Base-by-base conservation (phyloP, 1,284 basidiomycete species). In the Pyrrhoderma lamaoense region DNA sequence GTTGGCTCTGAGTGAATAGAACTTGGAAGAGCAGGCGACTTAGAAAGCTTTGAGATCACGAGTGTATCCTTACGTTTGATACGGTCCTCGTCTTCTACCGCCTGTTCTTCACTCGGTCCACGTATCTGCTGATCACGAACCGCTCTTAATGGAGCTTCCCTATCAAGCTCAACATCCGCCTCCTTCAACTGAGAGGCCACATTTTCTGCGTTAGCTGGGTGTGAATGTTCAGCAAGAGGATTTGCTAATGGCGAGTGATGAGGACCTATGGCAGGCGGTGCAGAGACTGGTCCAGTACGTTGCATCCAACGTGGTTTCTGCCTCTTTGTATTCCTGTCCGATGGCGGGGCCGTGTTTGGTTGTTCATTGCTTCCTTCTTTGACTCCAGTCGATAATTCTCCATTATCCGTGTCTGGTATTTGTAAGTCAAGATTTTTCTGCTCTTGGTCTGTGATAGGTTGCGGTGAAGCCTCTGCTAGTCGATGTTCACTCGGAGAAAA, bases 231-330 rank as follows among this genome's bases (percentile, higher is more conserved):
- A 14, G 47, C 14, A 8, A 8, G 22, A 4, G 56, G 49, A 38
- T 21, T 38, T 37, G 68, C 67, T 42, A 73, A 61, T 37, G 61
- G 60, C 4, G 59, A 64, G 52, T 73, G 72, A 0, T 61, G 65
- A 14, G 65, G 60, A 11, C 70, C 69, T 21, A 82, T 61, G 49
- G 75, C 73, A 2, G 79, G 70, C 19, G 81, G 82, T 0, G 80
- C 80, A 37, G 79, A 75, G 25, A 37, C 42, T 54, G 38, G 38
- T 13, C 27, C 27, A 11, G 35, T 25, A 23, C 42, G 42, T 31
- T 31, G 27, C 27, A 31, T 31, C 27, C 27, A 31, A 5, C 5
- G 11, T 11, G 27, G 27, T 11, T 31, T 31, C 11, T 31, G 27
- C 2, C 38, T 39, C 14, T 36, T 18, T 8, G 8, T 21, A 31